phyloP scores from a whole-genome alignment of 2,329 filamentous ascomycete species.

The Balansia obtecta region DNA sequence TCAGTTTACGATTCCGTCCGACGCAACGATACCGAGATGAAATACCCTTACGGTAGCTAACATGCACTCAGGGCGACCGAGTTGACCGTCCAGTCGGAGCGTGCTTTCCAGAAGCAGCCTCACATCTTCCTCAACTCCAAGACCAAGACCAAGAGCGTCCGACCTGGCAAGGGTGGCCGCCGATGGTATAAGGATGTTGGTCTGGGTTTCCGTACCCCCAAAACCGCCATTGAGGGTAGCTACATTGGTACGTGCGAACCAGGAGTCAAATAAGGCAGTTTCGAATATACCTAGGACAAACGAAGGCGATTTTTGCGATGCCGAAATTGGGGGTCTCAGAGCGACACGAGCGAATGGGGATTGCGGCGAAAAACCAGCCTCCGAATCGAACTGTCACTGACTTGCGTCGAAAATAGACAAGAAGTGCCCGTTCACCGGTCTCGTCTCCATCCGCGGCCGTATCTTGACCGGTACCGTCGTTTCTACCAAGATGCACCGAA shows the following conservation, averaged over 20 bases:
- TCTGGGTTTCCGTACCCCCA: conserved; percentile 97
- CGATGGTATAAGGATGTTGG: conserved; percentile 99
- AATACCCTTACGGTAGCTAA: conserved; percentile 16
- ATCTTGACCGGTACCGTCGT: conserved; percentile 98
- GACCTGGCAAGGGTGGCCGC: conserved; percentile 82
- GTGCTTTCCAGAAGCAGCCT: conserved; percentile 99
- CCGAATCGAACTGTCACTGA: conserved; percentile 2
- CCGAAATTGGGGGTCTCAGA: background rate
- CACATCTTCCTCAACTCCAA: conserved; percentile 99
- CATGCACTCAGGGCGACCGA: conserved; percentile 75
- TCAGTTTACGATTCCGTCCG: conserved; percentile 18
- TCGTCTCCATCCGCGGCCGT: conserved; percentile 99
- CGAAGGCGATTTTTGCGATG: background rate
- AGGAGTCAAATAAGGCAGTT: background rate
- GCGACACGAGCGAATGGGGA: background rate
- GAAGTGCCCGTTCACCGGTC: conserved; percentile 99
- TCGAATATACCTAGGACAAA: conserved; percentile 7
- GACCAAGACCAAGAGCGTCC: conserved; percentile 71
- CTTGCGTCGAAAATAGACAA: conserved; percentile 56
- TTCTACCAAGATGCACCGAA: conserved; percentile 99
- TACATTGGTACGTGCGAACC: conserved; percentile 80
- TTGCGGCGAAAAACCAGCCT: background rate
- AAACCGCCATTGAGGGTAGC: conserved; percentile 94
- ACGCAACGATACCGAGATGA: conserved; percentile 1
- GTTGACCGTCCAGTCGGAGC: conserved; percentile 99